These are phyloP conservation scores for Heritiera fomes DNA, from an alignment of 345 rosid genomes.

Conservation along the genomic window DNA sequence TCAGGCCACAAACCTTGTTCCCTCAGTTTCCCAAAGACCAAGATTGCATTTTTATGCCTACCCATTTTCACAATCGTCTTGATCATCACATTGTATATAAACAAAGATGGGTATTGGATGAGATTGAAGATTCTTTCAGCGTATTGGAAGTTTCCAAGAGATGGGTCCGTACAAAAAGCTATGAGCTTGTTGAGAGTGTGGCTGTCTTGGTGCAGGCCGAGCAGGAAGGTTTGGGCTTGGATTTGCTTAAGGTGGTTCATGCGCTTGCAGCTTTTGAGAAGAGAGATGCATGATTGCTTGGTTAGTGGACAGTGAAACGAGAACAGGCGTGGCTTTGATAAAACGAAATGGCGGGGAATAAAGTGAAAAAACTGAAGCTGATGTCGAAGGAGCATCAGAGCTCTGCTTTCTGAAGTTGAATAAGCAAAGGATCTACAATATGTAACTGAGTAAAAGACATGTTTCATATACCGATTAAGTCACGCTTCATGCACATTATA, in stretches of 20 bases:
- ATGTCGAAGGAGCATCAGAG: not conserved
- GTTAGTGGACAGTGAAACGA: slow-evolving; percentile 4
- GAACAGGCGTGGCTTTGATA: slow-evolving; percentile 6
- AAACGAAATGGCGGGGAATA: slow-evolving; percentile 17
- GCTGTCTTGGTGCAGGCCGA: slow-evolving; percentile 39
- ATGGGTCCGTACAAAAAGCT: slow-evolving; percentile 39
- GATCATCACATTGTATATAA: slow-evolving; percentile 56
- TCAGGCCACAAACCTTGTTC: slow-evolving; percentile 62
- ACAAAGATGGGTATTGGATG: slow-evolving; percentile 38
- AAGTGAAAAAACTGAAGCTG: slow-evolving; percentile 3
- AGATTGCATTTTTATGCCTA: slow-evolving; percentile 41
- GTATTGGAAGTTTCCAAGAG: slow-evolving; percentile 34
- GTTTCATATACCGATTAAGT: too few species aligned
- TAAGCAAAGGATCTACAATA: not conserved
- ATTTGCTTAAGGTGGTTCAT: slow-evolving; percentile 45
- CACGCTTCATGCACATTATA: too few species aligned
- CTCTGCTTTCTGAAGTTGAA: not conserved
- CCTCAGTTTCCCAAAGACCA: slow-evolving; percentile 47
- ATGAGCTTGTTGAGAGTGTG: slow-evolving; percentile 46
- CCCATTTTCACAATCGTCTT: slow-evolving; percentile 52
- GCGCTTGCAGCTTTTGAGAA: slow-evolving; percentile 44
- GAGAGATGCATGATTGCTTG: slow-evolving; percentile 33
- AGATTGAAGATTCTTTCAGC: slow-evolving; percentile 37
- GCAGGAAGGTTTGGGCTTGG: slow-evolving; percentile 46
- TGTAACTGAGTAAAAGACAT: too few species aligned